Percentiles rank a stretch among this genome's conserved stretches.
Evolutionary conservation across 106 monocot genomes (phyloP).

Genomic region (Iris macrosiphon): DNA sequence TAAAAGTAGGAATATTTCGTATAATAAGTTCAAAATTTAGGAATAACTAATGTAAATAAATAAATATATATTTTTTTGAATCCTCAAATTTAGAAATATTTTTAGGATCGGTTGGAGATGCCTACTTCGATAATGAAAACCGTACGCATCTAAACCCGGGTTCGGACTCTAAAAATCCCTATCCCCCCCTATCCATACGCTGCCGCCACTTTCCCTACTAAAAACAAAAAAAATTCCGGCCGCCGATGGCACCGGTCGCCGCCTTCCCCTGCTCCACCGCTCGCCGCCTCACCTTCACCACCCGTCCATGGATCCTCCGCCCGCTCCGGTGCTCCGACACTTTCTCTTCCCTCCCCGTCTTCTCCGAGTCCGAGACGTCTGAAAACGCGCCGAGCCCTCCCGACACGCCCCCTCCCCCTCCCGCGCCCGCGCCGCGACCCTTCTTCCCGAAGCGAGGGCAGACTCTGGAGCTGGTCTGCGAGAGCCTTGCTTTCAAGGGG

Average conservation of each 20-base stretch:
- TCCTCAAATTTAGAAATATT: too few species aligned
- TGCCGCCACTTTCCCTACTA: too few species aligned
- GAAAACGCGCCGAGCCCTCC: neutral
- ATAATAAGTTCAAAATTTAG: too few species aligned
- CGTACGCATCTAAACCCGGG: too few species aligned
- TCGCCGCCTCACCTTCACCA: neutral
- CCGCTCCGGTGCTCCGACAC: conserved; percentile 11
- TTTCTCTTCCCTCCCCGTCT: neutral
- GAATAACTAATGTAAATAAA: too few species aligned
- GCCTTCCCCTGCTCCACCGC: neutral
- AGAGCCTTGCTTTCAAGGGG: conserved; percentile 60
- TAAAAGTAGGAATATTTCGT: too few species aligned
- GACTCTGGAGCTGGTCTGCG: conserved; percentile 60
- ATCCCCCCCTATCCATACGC: too few species aligned
- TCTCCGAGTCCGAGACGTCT: neutral
- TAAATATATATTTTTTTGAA: too few species aligned
- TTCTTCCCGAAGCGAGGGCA: conserved; percentile 69
- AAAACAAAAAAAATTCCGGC: too few species aligned
- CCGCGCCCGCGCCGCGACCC: neutral
- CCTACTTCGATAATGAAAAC: too few species aligned
- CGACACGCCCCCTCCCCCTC: conserved; percentile 11
- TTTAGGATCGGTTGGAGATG: too few species aligned
- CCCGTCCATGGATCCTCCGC: neutral
- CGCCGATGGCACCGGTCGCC: neutral
- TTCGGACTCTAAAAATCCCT: too few species aligned